Evolutionary conservation across 208 protist species (phyloP).

Genomic region (Acanthamoeba lenticulata): DNA sequence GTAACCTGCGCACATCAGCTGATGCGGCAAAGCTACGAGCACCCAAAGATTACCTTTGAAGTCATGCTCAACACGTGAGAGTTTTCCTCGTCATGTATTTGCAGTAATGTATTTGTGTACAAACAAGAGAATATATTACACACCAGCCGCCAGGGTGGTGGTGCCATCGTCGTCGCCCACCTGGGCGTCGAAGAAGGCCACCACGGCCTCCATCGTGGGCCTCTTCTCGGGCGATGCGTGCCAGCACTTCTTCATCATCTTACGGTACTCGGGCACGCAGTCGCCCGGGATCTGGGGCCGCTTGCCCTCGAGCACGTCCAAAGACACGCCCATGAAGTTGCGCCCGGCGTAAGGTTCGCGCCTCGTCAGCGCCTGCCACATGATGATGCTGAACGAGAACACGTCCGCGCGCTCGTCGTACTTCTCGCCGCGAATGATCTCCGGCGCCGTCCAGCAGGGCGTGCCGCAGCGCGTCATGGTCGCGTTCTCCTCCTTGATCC

Average conservation of each 20-base stretch:
- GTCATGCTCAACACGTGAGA: too few relatives aligned
- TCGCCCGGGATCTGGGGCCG: not conserved
- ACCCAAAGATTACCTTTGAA: too few relatives aligned
- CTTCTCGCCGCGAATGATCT: not conserved
- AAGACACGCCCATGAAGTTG: not conserved
- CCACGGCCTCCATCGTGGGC: not conserved
- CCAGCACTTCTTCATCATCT: not conserved
- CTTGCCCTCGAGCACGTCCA: not conserved
- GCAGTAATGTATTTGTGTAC: too few relatives aligned
- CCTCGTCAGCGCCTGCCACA: not conserved
- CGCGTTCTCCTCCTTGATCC: constrained; percentile 30
- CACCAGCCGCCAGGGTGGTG: too few relatives aligned
- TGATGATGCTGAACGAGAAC: not conserved
- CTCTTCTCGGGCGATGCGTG: not conserved
- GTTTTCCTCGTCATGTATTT: too few relatives aligned
- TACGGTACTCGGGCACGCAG: not conserved
- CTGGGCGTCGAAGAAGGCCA: not conserved
- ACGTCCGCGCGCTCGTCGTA: constrained; percentile 10
- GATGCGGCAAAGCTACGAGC: too few relatives aligned
- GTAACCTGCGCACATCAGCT: too few relatives aligned
- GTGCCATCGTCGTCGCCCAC: not conserved
- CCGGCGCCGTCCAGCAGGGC: constrained; percentile 26
- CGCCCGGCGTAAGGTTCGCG: not conserved
- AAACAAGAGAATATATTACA: too few relatives aligned
- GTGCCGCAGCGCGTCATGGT: constrained; percentile 47